Base-by-base conservation (phyloP, 768 basidiomycete species). In the Cystobasidium ongulense region DNA sequence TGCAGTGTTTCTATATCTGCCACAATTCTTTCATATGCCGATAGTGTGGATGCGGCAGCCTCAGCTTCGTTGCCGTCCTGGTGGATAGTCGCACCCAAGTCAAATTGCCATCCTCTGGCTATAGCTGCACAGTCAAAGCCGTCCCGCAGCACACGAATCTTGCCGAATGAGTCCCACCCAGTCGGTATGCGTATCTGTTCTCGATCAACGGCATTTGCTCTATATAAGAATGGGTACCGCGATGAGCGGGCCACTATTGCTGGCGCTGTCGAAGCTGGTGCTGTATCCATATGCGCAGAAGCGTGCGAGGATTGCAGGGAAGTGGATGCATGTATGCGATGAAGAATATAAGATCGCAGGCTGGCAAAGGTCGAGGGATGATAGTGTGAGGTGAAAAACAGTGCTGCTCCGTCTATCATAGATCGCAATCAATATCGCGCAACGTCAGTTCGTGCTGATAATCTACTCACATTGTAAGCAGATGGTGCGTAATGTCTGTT, bases 121-220 rank as follows among this genome's bases (percentile, higher is more conserved):
- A 35, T 59, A 5, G 29, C 33, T 13, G 33, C 33, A 35, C 57
- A 59, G 29, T 96, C 92, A 77, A 97, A 99, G 0, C 90, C 90
- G 46, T 98, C 96, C 71, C 92, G 83, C 68, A 98, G 82, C 0
- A 97, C 89, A 1, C 85, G 84, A 72, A 97, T 95, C 83, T 97
- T 98, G 0, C 94, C 93, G 90, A 92, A 96, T 76, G 90, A 91
- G 79, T 98, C 96, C 96, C 96, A 99, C 0, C 96, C 96, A 1
- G 91, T 86, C 0, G 95, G 96, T 5, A 98, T 88, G 53, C 96
- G 86, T 64, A 97, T 89, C 15, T 87, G 88, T 78, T 97, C 94
- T 36, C 96, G 87, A 80, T 98, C 96, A 57, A 98, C 84, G 0
- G 90, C 89, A 80, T 97, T 98, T 0, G 96, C 89, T 76, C 90